Percentiles rank a stretch among this genome's conserved stretches.
These are phyloP conservation scores for Bryoglossum gracile DNA, from an alignment of 495 filamentous ascomycete genomes.

Conservation along the genomic window DNA sequence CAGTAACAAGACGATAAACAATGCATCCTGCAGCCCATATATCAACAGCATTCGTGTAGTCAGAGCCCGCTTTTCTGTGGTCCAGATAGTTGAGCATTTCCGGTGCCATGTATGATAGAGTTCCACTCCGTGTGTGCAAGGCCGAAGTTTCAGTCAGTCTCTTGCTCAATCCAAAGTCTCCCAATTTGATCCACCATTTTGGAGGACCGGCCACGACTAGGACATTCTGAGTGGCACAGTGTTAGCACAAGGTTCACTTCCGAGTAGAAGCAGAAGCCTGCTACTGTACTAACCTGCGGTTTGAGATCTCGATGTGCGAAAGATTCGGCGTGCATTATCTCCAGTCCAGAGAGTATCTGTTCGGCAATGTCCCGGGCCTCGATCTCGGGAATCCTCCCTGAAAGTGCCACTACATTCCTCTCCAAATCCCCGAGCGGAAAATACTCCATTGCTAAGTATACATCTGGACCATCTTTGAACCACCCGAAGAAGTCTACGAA, in stretches of 20 bases:
- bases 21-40: slow-evolving; percentile 14
- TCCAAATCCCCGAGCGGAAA: slow-evolving; percentile 22
- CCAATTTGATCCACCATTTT: slow-evolving; percentile 8
- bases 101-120: slow-evolving; percentile 12
- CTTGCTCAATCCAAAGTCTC: slow-evolving; percentile 14
- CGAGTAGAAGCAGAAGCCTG: not conserved
- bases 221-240: not conserved
- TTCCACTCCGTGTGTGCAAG: not conserved
- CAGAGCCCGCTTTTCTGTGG: not conserved
- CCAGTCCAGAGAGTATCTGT: slow-evolving; percentile 14
- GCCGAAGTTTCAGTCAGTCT: not conserved
- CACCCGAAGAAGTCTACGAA: slow-evolving; percentile 13
- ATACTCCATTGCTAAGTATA: slow-evolving; percentile 30
- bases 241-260: slow-evolving; percentile 11
- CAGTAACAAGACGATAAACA: slow-evolving; percentile 4
- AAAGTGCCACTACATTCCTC: not conserved
- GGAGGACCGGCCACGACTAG: not conserved
- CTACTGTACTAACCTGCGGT: not conserved
- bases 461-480: slow-evolving; percentile 12
- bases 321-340: slow-evolving; percentile 25
- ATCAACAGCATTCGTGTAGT: slow-evolving; percentile 11
- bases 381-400: slow-evolving; percentile 9
- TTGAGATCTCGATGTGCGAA: slow-evolving; percentile 28
- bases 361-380: slow-evolving; percentile 1
- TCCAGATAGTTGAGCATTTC: slow-evolving; percentile 2